Conservation (phyloP, 352 stramenopile genomes). For the Plasmopara viticola region DNA sequence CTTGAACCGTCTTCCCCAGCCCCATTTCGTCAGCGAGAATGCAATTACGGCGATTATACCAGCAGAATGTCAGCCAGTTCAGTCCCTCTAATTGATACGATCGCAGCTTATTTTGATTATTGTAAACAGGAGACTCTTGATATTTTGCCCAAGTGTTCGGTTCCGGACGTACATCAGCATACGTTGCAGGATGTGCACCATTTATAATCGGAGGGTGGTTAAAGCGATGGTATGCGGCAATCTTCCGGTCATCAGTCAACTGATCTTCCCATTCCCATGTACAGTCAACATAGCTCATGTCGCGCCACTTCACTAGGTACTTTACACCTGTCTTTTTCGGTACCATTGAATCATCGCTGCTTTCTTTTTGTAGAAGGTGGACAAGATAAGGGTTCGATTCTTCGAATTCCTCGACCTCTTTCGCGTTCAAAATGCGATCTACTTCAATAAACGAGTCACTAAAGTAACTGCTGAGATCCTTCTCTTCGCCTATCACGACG, state of each 20-base stretch:
- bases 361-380: conserved; percentile 28
- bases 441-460: conserved; percentile 80
- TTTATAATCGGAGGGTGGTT: conserved; percentile 84
- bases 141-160: conserved; percentile 84
- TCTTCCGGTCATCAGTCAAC: conserved; percentile 86
- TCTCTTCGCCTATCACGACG: conserved; percentile 64
- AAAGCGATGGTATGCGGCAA: conserved; percentile 79
- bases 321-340: conserved; percentile 81
- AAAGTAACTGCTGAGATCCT: conserved; percentile 79
- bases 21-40: conserved; percentile 88
- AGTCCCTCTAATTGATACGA: conserved; percentile 99
- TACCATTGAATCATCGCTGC: conserved; percentile 38
- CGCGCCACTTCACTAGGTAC: conserved; percentile 89
- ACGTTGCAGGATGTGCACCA: conserved; percentile 73
- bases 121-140: conserved; percentile 82
- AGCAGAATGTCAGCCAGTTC: conserved; percentile 98
- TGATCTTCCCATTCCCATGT: conserved; percentile 88
- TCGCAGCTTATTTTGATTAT: conserved; percentile 92
- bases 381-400: conserved; percentile 62
- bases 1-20: conserved; percentile 89
- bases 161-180: conserved; percentile 76
- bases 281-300: conserved; percentile 87
- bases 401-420: conserved; percentile 72
- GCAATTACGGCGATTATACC: conserved; percentile 95
- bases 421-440: conserved; percentile 69